A percentile compares a stretch with the other conserved stretches of the same genome.
These are phyloP conservation scores for Phylloporus sp. DNA, from an alignment of 768 basidiomycete genomes.

Conservation along the genomic window DNA sequence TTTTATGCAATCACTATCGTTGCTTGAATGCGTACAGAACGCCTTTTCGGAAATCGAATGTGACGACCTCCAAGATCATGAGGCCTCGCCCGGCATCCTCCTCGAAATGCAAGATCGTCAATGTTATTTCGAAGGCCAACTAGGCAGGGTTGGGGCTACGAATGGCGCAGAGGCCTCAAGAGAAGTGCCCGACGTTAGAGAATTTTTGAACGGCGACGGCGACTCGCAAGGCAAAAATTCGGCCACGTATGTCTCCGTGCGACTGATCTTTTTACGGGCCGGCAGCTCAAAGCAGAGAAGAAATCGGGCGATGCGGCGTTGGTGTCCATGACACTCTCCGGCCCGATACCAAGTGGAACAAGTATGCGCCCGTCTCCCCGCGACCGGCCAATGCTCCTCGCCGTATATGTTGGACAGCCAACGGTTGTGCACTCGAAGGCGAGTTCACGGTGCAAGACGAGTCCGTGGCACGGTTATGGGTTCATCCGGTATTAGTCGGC, in stretches of 20 bases:
- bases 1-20: background rate
- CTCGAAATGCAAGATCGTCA: constrained; percentile 86
- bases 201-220: constrained; percentile 42
- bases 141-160: constrained; percentile 26
- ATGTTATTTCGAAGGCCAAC: constrained; percentile 73
- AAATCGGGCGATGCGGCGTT: constrained; percentile 67
- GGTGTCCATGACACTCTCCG: constrained; percentile 69
- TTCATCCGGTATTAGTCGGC: too few relatives aligned
- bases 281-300: constrained; percentile 62
- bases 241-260: too few relatives aligned
- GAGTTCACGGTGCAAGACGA: too few relatives aligned
- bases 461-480: too few relatives aligned
- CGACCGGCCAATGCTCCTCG: too few relatives aligned
- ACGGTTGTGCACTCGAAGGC: too few relatives aligned
- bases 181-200: constrained; percentile 42
- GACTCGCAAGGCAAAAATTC: too few relatives aligned
- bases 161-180: constrained; percentile 8
- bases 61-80: constrained; percentile 75
- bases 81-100: constrained; percentile 60
- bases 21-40: constrained; percentile 17
- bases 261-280: background rate
- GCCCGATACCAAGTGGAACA: constrained; percentile 58
- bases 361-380: too few relatives aligned
- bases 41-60: constrained; percentile 65
- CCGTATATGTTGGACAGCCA: too few relatives aligned